phyloP scores from a whole-genome alignment of 768 basidiomycete species.

The Fistulinella prunicolor region DNA sequence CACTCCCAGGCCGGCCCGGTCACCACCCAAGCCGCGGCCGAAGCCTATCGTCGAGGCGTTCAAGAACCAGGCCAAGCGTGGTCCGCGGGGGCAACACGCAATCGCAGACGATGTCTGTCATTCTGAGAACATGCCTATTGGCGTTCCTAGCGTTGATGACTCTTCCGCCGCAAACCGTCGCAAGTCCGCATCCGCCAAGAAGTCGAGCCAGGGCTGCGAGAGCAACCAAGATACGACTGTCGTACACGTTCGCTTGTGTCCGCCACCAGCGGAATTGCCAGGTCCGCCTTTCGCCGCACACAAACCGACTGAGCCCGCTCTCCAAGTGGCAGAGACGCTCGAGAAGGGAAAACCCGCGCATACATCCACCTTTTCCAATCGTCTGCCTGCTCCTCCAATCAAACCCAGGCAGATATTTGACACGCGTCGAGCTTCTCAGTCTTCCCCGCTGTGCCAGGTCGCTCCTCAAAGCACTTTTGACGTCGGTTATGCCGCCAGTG shows the following conservation, averaged over 20 bases:
- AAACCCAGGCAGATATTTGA: background rate
- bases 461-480: background rate
- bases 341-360: conserved; percentile 8
- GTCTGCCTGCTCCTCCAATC: background rate
- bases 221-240: background rate
- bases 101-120: background rate
- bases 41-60: conserved; percentile 46
- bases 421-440: background rate
- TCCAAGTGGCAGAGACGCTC: background rate
- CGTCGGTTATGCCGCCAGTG: background rate
- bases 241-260: background rate
- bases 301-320: background rate
- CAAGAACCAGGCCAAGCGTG: conserved; percentile 37
- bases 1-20: background rate
- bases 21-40: conserved; percentile 14
- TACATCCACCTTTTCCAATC: conserved; percentile 7
- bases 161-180: background rate
- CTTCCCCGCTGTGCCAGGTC: conserved; percentile 7
- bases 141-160: background rate
- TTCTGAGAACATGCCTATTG: background rate
- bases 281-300: background rate
- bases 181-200: background rate
- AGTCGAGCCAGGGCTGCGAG: conserved; percentile 1
- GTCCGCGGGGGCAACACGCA: background rate
- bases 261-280: background rate